These are phyloP conservation scores for Russula sp. DNA, from an alignment of 768 basidiomycete species.

Conservation along the genomic window DNA sequence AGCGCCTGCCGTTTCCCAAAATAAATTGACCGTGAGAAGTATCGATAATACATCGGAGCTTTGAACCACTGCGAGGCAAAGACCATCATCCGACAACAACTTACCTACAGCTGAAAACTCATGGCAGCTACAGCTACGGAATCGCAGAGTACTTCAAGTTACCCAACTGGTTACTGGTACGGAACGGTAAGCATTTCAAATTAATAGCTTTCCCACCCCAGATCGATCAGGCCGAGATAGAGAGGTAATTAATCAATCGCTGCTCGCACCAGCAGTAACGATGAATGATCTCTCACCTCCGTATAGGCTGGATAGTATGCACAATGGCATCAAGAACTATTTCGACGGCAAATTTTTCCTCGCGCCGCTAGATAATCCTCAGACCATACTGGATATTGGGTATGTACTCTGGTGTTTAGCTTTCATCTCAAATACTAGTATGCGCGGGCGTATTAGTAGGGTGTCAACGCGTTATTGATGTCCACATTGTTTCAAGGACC, in stretches of 20 bases:
- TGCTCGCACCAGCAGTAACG: no score
- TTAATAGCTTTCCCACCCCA: not conserved
- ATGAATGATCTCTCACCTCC: no score
- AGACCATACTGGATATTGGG: conserved; percentile 28
- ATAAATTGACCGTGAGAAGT: no score
- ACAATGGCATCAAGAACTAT: conserved; percentile 25
- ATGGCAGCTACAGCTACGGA: not conserved
- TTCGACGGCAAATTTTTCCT: conserved; percentile 20
- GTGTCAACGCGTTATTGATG: not conserved
- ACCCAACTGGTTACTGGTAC: conserved; percentile 7
- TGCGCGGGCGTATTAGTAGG: not conserved
- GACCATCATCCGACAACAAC: no score
- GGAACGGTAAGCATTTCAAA: not conserved
- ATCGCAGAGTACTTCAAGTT: not conserved
- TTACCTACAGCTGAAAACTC: not conserved
- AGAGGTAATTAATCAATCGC: not conserved
- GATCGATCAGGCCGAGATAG: conserved; percentile 9
- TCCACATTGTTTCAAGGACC: not conserved
- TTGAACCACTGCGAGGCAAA: no score
- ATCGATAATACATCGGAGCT: no score
- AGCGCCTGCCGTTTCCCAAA: no score
- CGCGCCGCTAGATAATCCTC: conserved; percentile 23
- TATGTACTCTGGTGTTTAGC: conserved; percentile 11
- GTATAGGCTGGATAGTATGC: conserved; percentile 26
- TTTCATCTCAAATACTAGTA: not conserved